Base-by-base conservation (phyloP, 192 early-diverging fungal species). In the Geranomyces michiganensis region DNA sequence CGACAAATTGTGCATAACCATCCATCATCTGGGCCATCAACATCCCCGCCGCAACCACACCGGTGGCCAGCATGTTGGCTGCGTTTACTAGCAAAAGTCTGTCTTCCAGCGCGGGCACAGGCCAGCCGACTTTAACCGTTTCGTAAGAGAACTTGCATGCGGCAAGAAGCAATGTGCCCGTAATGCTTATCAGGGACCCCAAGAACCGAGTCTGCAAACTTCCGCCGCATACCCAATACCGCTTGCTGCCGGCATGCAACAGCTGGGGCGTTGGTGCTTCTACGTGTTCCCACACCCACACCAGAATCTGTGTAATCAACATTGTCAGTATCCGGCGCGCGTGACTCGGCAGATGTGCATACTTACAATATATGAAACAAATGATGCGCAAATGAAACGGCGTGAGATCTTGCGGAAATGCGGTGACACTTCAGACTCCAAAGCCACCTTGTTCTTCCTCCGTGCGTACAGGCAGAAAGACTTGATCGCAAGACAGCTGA, bases 51-150 rank as follows among this genome's bases (percentile, higher is more conserved):
- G 62, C n/a, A 13, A 63, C 27, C 8, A n/a, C 36, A 21, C 70
- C 70, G 8, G 33, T 27, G 5, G 63, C 36, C 15, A 45, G 2
- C 45, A 71, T 46, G 31, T 71, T 71, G 10, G 62, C 62, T 22
- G 70, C 6, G 36, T 71, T 71, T 12, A 48, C 15, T 12, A 63
- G 24, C n/a, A 71, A 27, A 19, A 71, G n/a, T 32, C 36, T 45
- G 48, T 71, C 70, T 55, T 71, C 70, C 46, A 71, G 0, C 14
- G 70, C 70, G n/a, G 60, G 70, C 4, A 63, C 51, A 0, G 62
- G 70, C 47, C 62, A 64, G 17, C 70, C 70, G 6, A 62, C 62
- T 36, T 47, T 49, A 44, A 62, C 49, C n/a, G 62, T 64, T 8
- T 49, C 47, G 51, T 53, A 64, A 21, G 62, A 22, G 9, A 71